Evolutionary conservation across 140 eudicot genomes (phyloP).

Genomic region (Cichorium intybus): DNA sequence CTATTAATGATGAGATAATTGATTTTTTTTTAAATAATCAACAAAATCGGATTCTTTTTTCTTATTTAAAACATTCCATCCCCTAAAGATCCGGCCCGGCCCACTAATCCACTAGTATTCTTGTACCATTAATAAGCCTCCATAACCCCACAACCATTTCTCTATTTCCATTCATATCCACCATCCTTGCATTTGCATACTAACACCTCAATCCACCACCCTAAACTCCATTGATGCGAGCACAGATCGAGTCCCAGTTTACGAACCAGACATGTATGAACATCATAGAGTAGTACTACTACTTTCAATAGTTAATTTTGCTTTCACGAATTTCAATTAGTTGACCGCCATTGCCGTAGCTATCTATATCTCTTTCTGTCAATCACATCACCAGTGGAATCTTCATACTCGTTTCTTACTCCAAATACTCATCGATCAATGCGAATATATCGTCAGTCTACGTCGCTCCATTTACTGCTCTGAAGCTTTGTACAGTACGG

Average conservation of each 20-base stretch:
- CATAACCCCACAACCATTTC: background rate
- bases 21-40: too few relatives aligned
- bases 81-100: background rate
- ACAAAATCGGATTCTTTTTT: too few relatives aligned
- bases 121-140: constrained; percentile 6
- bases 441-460: constrained; percentile 13
- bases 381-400: constrained; percentile 34
- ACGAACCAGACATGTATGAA: constrained; percentile 6
- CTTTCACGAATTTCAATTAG: constrained; percentile 23
- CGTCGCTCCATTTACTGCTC: constrained; percentile 12
- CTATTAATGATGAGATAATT: too few relatives aligned
- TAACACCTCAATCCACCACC: background rate
- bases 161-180: background rate
- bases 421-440: constrained; percentile 15
- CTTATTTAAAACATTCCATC: background rate
- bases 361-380: constrained; percentile 7
- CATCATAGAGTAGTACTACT: constrained; percentile 13
- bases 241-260: constrained; percentile 1
- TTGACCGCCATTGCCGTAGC: constrained; percentile 16
- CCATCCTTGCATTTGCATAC: background rate
- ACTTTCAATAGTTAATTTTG: constrained; percentile 10
- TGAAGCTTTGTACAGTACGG: constrained; percentile 17
- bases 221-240: constrained; percentile 1
- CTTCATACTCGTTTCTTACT: constrained; percentile 17
- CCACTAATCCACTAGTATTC: too few relatives aligned